Percentiles rank a stretch among this genome's conserved stretches.
These are phyloP conservation scores for Fusarium anthophilum DNA, from an alignment of 2,329 filamentous ascomycete species.

Conservation along the genomic window DNA sequence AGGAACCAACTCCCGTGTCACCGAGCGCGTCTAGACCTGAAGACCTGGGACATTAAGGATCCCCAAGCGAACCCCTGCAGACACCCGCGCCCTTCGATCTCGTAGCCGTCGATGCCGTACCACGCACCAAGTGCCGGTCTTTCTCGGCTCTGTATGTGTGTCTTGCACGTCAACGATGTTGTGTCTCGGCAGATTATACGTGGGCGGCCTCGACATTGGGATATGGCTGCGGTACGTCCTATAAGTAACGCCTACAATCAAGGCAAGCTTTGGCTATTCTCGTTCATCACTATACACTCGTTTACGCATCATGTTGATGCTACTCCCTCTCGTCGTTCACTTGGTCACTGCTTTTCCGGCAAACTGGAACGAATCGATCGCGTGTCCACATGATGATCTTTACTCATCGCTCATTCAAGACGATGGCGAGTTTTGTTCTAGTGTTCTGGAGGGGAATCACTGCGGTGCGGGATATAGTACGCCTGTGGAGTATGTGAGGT, in stretches of 20 bases:
- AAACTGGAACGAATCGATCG: slow-evolving; percentile 26
- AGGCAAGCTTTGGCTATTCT: background rate
- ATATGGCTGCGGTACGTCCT: slow-evolving; percentile 2
- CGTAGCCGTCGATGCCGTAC: slow-evolving; percentile 17
- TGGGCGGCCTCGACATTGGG: slow-evolving; percentile 1
- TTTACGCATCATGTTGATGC: slow-evolving; percentile 36
- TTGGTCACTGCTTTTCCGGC: slow-evolving; percentile 13
- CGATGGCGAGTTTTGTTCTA: slow-evolving; percentile 44
- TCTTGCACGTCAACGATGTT: background rate
- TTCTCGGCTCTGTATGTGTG: slow-evolving; percentile 6
- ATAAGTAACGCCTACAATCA: slow-evolving; percentile 29
- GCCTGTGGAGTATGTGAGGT: slow-evolving; percentile 43
- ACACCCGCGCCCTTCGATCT: slow-evolving; percentile 27
- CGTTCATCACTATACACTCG: slow-evolving; percentile 21
- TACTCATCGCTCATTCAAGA: slow-evolving; percentile 44
- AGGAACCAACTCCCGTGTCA: slow-evolving; percentile 26
- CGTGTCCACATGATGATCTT: slow-evolving; percentile 44
- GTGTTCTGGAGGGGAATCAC: slow-evolving; percentile 38
- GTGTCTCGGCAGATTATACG: slow-evolving; percentile 35
- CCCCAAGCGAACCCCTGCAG: slow-evolving; percentile 23
- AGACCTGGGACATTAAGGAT: slow-evolving; percentile 26
- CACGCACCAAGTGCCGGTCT: slow-evolving; percentile 19
- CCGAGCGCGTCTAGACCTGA: slow-evolving; percentile 1
- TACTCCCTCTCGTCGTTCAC: slow-evolving; percentile 19
- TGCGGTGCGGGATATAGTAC: slow-evolving; percentile 39